A percentile compares a stretch with the other conserved stretches of the same genome.
phyloP scores from a whole-genome alignment of 2,329 filamentous ascomycete genomes.

The Fusarium continuum region DNA sequence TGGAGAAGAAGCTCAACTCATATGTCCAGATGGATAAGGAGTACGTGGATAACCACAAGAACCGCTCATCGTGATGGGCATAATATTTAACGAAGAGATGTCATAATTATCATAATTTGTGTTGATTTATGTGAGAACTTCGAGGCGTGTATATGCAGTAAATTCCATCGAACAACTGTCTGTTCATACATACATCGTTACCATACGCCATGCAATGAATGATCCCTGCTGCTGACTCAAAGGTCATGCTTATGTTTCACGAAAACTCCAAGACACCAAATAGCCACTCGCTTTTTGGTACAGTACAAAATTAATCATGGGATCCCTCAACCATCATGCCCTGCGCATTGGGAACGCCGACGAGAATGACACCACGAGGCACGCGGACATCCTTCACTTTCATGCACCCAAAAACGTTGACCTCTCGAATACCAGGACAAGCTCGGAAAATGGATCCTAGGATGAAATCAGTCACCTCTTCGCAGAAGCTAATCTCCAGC shows the following conservation, averaged over 20 bases:
- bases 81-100: neutral
- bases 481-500: conserved; percentile 82
- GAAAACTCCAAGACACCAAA: conserved; percentile 14
- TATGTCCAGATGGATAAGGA: conserved; percentile 50
- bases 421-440: conserved; percentile 67
- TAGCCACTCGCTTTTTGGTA: neutral
- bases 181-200: neutral
- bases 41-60: conserved; percentile 37
- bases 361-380: conserved; percentile 63
- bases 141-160: neutral
- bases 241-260: neutral
- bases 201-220: conserved; percentile 13
- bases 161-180: neutral
- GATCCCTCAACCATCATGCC: conserved; percentile 67
- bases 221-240: neutral
- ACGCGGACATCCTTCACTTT: conserved; percentile 64
- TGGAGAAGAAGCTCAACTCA: conserved; percentile 50
- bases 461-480: conserved; percentile 71
- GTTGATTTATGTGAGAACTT: too few relatives aligned
- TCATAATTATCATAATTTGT: conserved; percentile 2
- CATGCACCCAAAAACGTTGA: conserved; percentile 74
- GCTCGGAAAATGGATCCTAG: conserved; percentile 70
- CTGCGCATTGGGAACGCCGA: conserved; percentile 66
- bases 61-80: conserved; percentile 1
- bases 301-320: conserved; percentile 8